Evolutionary conservation across 2,329 filamentous ascomycete species (phyloP), one percentile per base, ranked within the genome.

Genomic region (Hyphodiscus sp.): DNA sequence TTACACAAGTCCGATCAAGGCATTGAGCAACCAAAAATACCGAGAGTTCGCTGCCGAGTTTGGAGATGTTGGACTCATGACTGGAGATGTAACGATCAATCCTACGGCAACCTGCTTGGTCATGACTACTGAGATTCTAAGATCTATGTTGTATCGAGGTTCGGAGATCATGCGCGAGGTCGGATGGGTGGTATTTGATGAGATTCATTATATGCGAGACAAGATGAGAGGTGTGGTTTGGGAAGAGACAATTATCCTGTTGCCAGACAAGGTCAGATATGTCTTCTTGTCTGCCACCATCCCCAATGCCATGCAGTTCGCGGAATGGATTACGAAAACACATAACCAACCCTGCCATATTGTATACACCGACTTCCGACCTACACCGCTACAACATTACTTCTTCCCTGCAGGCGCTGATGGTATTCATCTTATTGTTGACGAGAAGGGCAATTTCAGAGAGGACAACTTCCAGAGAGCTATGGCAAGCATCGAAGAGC

Each of bases 161-260:
- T 97, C 94, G 0, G 94, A 99, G 74, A 97, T 99, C 61, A 99
- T 99, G 92, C 90, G 94, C 62, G 94, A 99, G 74, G 95, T 99
- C 1, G 91, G 88, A 15, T 99, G 94, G 94, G 95, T 99, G 1
- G 78, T 99, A 1, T 99, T 99, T 64, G 94, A 99, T 71, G 94
- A 99, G 71, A 95, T 99, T 58, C 94, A 99, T 72, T 99, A 99
- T 73, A 86, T 99, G 83, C 85, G 94, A 66, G 94, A 99, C 72
- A 95, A 95, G 72, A 81, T 83, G 49, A 82, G 94, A 72, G 94
- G 94, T 76, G 94, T 99, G 0, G 94, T 99, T 2, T 99, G 94
- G 94, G 94, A 99, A 71, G 94, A 99, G 75, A 97, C 94, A 41
- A 97, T 99, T 68, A 99, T 99, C 66, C 79, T 99, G 61, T 78